phyloP scores from a whole-genome alignment of 305 asterid genomes.

The Lippia alba region DNA sequence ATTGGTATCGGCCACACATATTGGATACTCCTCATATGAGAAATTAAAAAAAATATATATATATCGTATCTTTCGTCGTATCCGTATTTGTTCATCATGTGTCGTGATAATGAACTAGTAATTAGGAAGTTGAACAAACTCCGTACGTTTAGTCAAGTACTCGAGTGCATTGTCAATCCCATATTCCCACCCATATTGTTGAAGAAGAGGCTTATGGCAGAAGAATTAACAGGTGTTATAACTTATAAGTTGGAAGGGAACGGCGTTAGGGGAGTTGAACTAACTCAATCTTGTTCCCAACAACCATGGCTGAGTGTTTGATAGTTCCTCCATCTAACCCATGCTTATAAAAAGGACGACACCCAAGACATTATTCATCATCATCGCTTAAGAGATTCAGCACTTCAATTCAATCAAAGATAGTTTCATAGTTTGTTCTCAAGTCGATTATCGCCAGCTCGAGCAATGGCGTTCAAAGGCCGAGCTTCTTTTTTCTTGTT shows the following conservation, averaged over 20 bases:
- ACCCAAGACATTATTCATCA: slow-evolving; percentile 25
- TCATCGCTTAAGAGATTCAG: slow-evolving; percentile 11
- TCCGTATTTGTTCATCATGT: no score
- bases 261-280: slow-evolving; percentile 24
- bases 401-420: slow-evolving; percentile 9
- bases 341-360: slow-evolving; percentile 22
- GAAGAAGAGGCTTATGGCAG: no score
- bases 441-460: not conserved
- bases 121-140: no score
- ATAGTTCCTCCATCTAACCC: slow-evolving; percentile 11
- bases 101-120: no score
- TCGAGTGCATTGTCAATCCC: no score
- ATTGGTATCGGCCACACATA: no score
- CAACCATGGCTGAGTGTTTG: not conserved
- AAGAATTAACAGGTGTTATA: not conserved
- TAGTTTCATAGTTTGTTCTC: not conserved
- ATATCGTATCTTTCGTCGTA: no score
- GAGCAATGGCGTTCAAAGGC: slow-evolving; percentile 23
- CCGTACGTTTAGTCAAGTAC: no score
- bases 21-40: no score
- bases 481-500: slow-evolving; percentile 24
- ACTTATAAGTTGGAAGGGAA: not conserved
- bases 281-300: slow-evolving; percentile 23
- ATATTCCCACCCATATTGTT: no score
- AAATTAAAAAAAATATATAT: no score